Evolutionary conservation across 257 asterid species (phyloP).

Genomic region (Przewalskia tangutica): DNA sequence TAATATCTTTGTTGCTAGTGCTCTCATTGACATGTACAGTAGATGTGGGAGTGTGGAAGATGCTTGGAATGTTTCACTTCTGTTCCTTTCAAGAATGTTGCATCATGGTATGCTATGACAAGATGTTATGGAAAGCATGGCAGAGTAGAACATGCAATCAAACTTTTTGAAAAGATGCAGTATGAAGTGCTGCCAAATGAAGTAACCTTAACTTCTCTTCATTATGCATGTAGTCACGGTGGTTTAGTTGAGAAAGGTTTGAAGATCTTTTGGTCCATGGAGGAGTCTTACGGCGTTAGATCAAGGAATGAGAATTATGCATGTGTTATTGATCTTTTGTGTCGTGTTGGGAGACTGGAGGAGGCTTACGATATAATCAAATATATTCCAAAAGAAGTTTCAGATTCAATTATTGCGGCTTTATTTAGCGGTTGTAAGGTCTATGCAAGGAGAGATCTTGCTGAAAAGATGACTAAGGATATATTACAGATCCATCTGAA

Average conservation of each 20-base stretch:
- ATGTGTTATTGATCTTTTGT: constrained; percentile 43
- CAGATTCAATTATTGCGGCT: constrained; percentile 40
- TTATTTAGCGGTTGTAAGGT: constrained; percentile 56
- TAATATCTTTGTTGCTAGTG: constrained; percentile 47
- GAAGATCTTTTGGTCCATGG: constrained; percentile 29
- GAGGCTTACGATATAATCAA: constrained; percentile 34
- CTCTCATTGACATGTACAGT: constrained; percentile 57
- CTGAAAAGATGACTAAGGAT: constrained; percentile 27
- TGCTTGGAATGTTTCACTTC: constrained; percentile 27
- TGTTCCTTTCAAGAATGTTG: constrained; percentile 29
- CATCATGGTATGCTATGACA: constrained; percentile 58
- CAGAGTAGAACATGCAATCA: too few species aligned
- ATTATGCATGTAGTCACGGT: constrained; percentile 51
- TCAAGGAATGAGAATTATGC: constrained; percentile 38
- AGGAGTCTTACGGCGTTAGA: constrained; percentile 20
- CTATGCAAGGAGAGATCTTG: constrained; percentile 54
- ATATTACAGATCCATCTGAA: constrained; percentile 22
- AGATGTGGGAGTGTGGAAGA: constrained; percentile 43
- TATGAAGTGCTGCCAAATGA: constrained; percentile 38
- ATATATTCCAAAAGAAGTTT: constrained; percentile 21
- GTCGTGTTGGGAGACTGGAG: constrained; percentile 47
- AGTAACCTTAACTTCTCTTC: constrained; percentile 38
- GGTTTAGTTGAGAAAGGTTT: constrained; percentile 41
- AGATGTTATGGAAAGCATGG: constrained; percentile 59
- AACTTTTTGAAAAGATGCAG: too few species aligned